Base-by-base conservation (phyloP, 2,329 filamentous ascomycete genomes). In the Aspergillus uvarum region DNA sequence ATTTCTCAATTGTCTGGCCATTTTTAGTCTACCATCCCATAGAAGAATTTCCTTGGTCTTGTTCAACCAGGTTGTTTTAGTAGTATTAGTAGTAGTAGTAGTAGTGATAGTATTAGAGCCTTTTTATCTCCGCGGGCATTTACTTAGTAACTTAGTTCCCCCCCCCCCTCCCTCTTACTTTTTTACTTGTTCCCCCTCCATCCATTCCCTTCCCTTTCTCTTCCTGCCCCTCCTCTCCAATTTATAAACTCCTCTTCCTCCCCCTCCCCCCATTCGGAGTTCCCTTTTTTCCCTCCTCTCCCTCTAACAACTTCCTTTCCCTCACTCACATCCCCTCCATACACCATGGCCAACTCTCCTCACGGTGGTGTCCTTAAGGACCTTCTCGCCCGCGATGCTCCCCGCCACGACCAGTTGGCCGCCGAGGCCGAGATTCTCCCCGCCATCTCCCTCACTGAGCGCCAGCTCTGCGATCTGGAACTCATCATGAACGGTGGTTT, bases 341-440 rank as follows among this genome's bases (percentile, higher is more conserved):
- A 48, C 65, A 73, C 59, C 63, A 82, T 82, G 79, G 81, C 82
- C 67, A 83, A 82, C 69, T 67, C 76, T 71, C 90, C 91, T 68
- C 90, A 95, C 76, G 94, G 94, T 81, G 95, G 95, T 75, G 84
- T 94, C 84, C 91, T 99, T 74, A 98, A 98, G 89, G 95, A 99
- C 84, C 87, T 99, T 76, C 86, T 98, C 70, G 93, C 92, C 67
- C 90, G 95, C 81, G 95, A 99, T 86, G 85, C 88, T 65, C 90
- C 91, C 68, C 88, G 90, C 74, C 89, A 95, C 68, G 83, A 83
- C 65, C 83, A 96, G 82, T 89, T 99, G 65, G 81, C 83, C 59
- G 86, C 85, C 51, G 95, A 99, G 81, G 90, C 94, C 47, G 93
- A 96, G 83, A 89, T 76, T 32, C 87, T 98, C 50, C 91, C 92